Base-by-base conservation (phyloP, 441 rosid genomes). In the Adansonia madagascariensis region DNA sequence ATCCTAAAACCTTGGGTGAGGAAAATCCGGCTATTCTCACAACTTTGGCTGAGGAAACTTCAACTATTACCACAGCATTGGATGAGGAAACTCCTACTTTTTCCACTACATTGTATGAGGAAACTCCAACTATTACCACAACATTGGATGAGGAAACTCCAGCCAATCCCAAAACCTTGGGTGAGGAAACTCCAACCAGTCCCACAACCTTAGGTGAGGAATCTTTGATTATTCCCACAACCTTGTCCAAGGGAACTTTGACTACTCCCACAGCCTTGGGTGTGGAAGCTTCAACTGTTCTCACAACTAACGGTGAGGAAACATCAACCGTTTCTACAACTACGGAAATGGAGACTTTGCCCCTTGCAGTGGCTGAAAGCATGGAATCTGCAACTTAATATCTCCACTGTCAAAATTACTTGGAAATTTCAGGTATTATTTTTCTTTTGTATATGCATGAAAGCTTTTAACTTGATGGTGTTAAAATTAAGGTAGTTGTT, bases 321-420 rank as follows among this genome's bases (percentile, higher is more conserved):
- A 52, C 71, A 46, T 50, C 43, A 14, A n/a, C 71, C 35, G 9
- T 10, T 49, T 35, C 59, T 41, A 74, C 22, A 0, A 22, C 77
- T 6, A 44, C 22, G 27, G 77, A 20, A 49, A 41, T 11, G 20
- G 78, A 75, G 52, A 80, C 77, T 81, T 59, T 73, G n/a, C 82
- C 82, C 55, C 66, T 79, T 75, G 83, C 69, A 18, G 74, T 68
- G 55, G 75, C 80, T 6, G 70, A 75, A 68, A 87, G 83, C 44
- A 86, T 85, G 82, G 95, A 89, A 82, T 86, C 88, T 79, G 89
- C 86, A 75, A 75, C 85, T 2, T 77, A 62, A 75, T 85, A 59
- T 75, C 75, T 83, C 24, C 47, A 79, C 55, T 74, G 84, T 83
- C 66, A 57, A 70, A 68, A 18, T 64, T 41, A 60, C 77, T 64